Percentiles rank a stretch among this genome's conserved stretches.
Conservation (phyloP, 306 rosid species). For the Urtica urens region DNA sequence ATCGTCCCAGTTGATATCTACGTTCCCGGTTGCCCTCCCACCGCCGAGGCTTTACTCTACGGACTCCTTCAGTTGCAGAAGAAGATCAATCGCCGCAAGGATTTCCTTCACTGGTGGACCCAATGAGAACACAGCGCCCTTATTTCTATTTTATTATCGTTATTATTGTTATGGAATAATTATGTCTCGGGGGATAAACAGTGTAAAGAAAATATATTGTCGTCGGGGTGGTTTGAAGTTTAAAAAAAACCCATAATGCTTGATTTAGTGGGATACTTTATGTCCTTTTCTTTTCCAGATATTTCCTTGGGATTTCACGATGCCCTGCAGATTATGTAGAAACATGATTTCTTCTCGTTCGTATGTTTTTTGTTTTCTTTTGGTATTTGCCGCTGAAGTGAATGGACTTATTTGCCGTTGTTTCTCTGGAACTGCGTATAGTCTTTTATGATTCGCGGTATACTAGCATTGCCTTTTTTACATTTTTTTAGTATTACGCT, state of each 20-base stretch:
- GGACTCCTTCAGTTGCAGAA: slow-evolving; percentile 97
- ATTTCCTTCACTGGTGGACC: slow-evolving; percentile 94
- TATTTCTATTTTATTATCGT: no score
- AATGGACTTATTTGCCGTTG: slow-evolving; percentile 1
- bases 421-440: background rate
- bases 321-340: slow-evolving; percentile 15
- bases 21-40: slow-evolving; percentile 97
- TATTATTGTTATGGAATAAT: slow-evolving; percentile 32
- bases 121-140: no score
- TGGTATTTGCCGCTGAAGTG: slow-evolving; percentile 1
- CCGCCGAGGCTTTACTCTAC: slow-evolving; percentile 87
- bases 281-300: slow-evolving; percentile 7
- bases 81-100: slow-evolving; percentile 96
- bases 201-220: slow-evolving; percentile 30
- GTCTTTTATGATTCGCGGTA: background rate
- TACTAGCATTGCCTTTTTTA: background rate
- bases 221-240: slow-evolving; percentile 23
- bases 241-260: slow-evolving; percentile 4
- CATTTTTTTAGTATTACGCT: background rate
- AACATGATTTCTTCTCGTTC: no score
- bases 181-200: slow-evolving; percentile 23
- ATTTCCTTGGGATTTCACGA: slow-evolving; percentile 16
- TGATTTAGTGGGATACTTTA: no score
- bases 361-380: background rate
- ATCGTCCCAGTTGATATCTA: slow-evolving; percentile 94